Conservation (phyloP, 1,139 yeast species). For the Saccharomyces pastorianus region DNA sequence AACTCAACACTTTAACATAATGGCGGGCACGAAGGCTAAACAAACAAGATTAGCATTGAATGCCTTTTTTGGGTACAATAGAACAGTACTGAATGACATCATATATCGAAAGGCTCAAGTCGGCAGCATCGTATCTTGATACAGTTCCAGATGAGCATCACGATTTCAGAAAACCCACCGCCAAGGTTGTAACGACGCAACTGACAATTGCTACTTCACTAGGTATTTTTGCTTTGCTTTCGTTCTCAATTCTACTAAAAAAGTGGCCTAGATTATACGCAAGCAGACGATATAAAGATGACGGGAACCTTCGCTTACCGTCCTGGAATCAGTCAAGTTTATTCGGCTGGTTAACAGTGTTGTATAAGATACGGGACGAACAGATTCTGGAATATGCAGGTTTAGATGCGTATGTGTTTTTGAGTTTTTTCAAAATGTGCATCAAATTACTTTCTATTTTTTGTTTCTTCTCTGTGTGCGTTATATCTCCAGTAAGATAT, state of each 20-base stretch:
- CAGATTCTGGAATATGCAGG: conserved; percentile 87
- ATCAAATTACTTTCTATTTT: conserved; percentile 48
- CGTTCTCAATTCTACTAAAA: conserved; percentile 56
- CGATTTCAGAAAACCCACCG: conserved; percentile 37
- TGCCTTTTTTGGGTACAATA: neutral
- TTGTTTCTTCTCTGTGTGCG: conserved; percentile 47
- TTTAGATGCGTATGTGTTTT: conserved; percentile 80
- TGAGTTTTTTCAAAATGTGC: conserved; percentile 69
- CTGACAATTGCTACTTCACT: conserved; percentile 51
- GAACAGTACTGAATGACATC: neutral
- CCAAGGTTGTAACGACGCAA: conserved; percentile 42
- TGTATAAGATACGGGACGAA: conserved; percentile 58
- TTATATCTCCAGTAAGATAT: conserved; percentile 63
- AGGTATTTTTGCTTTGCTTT: conserved; percentile 56
- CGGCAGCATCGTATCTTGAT: neutral
- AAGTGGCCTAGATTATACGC: conserved; percentile 69
- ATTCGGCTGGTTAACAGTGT: conserved; percentile 72
- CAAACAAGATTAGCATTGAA: neutral
- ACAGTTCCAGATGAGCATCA: conserved; percentile 13
- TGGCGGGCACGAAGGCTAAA: neutral
- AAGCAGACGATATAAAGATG: conserved; percentile 37
- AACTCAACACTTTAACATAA: neutral
- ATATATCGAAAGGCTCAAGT: neutral
- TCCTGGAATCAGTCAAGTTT: conserved; percentile 45
- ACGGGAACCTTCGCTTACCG: conserved; percentile 31